Base-by-base conservation (phyloP, 2,329 filamentous ascomycete species). In the Cladophialophora exuberans region DNA sequence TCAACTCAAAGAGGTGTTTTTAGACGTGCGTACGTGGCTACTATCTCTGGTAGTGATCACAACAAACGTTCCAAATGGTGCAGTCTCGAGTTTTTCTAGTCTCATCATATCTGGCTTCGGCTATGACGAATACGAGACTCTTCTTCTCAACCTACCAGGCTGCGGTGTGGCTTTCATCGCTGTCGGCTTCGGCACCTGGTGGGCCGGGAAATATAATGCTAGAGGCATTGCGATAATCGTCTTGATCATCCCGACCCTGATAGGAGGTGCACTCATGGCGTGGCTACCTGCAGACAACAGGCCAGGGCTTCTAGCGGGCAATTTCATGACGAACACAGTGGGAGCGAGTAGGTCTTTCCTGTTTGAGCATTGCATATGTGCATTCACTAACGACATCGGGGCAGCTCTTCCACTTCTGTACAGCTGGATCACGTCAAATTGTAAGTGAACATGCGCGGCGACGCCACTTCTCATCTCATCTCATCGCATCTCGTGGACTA, bases 1-100 rank as follows among this genome's bases (percentile, higher is more conserved):
- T 3, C 79, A 82, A 47, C 67, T 78, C 15, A 57, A 69, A 23
- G 79, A 82, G 65, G 72, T 72, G 3, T 69, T 79, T 43, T 42
- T 42, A 6, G 73, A 79, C 30, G 66, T 73, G 1, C 74, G 79
- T 46, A 73, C 77, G 0, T 76, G 69, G 59, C 60, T 75, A 18
- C 65, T 76, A 25, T 63, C 60, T 33, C 49, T 76, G 3, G 64
- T 70, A 23, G 68, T 68, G 13, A 64, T 70, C 13, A 62, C 70
- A 6, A 67, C 64, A 43, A 70, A 70, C 39, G 69, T 75, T 23
- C 69, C 70, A 17, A 77, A 76, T 54, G 74, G 73, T 7, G 73
- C 71, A 17, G 65, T 77, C 11, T 73, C 68, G 55, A 74, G 69
- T 58, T 78, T 76, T 62, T 71, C 69, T 36, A 69, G 70, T 17